Evolutionary conservation across 106 monocot genomes (phyloP), one percentile per base, ranked within the genome.

Genomic region (Agapanthus africanus): DNA sequence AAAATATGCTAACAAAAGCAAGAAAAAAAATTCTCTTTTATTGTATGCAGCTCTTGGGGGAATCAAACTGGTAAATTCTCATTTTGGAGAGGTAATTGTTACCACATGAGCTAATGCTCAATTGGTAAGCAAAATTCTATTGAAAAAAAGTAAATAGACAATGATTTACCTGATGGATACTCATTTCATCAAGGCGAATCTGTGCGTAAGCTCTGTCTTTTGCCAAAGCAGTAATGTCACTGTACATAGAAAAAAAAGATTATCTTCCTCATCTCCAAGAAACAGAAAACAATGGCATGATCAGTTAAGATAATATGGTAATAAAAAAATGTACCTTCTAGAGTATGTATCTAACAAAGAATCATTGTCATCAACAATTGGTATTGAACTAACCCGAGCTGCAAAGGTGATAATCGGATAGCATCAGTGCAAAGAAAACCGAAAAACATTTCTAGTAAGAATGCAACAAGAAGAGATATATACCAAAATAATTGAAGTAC

Each of bases 141-240:
- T n/a, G n/a, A n/a, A n/a, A n/a, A n/a, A n/a, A n/a, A n/a, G n/a
- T n/a, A n/a, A n/a, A n/a, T n/a, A n/a, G n/a, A n/a, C n/a, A n/a
- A n/a, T n/a, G n/a, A n/a, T 49, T 56, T 82, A 90, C 97, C 92
- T 92, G 91, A 66, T 97, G 92, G 72, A 97, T 67, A 41, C 47
- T 85, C 79, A 85, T 88, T 63, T 88, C 82, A 77, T 85, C 88
- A 44, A 88, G 82, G 32, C 71, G 85, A 60, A 88, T 74, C 49
- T 85, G 85, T 51, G 88, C 65, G 71, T 88, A 88, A 25, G 71
- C 82, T 70, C 67, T 85, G 77, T 88, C 88, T 77, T 92, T 97
- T 44, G 97, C 97, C 68, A 97, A 75, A 68, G 97, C 82, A 27
- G 97, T 97, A 42, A 97, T 97, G 76, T 97, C 97, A 87, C 97